Evolutionary conservation across 257 asterid species (phyloP).

Genomic region (Plantago ovata): DNA sequence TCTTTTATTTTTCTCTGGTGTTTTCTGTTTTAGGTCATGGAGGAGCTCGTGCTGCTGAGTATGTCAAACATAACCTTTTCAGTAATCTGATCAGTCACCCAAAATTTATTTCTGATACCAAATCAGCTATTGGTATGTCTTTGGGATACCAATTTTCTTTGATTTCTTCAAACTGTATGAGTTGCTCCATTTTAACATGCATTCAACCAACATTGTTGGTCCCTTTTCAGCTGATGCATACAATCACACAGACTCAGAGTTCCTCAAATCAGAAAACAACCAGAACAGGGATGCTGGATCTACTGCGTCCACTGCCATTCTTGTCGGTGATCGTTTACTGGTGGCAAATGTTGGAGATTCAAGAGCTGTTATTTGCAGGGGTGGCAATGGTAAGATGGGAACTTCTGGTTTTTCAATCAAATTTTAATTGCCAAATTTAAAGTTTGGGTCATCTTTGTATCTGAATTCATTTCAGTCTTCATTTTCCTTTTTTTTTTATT

Average conservation of each 20-base stretch:
- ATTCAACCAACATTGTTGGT: conserved; percentile 10
- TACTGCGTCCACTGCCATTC: conserved; percentile 98
- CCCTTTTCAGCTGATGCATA: conserved; percentile 81
- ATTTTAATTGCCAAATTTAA: not conserved
- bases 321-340: conserved; percentile 84
- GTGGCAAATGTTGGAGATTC: conserved; percentile 98
- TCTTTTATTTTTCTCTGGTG: conserved; percentile 10
- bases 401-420: not conserved
- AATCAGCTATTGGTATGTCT: conserved; percentile 77
- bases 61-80: conserved; percentile 89
- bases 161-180: not conserved
- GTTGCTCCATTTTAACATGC: not conserved
- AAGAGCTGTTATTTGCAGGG: conserved; percentile 90
- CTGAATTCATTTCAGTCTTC: no score
- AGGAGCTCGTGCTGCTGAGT: conserved; percentile 98
- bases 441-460: no score
- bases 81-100: conserved; percentile 92
- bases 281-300: conserved; percentile 97
- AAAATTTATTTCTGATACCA: conserved; percentile 85
- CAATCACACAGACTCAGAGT: conserved; percentile 87
- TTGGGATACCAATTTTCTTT: not conserved
- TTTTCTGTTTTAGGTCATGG: conserved; percentile 72
- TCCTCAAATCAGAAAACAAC: conserved; percentile 77
- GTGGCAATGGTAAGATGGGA: conserved; percentile 64
- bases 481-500: no score